A percentile compares a stretch with the other conserved stretches of the same genome.
phyloP scores from a whole-genome alignment of 2,329 filamentous ascomycete species.

The Pestalotiopsis sp. region DNA sequence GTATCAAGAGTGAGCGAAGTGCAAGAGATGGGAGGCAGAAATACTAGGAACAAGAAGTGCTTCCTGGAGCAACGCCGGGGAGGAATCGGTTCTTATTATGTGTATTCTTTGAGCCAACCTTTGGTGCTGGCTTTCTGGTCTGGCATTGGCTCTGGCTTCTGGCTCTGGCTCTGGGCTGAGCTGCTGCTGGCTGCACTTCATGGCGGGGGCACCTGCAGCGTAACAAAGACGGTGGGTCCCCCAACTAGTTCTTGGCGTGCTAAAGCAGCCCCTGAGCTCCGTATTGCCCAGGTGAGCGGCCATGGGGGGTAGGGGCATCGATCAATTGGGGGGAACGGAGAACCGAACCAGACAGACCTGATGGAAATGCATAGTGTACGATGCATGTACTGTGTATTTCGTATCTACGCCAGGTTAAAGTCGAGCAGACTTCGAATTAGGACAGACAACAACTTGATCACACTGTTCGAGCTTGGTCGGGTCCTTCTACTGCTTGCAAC shows the following conservation, averaged over 20 bases:
- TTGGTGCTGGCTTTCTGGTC: background rate
- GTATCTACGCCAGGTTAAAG: background rate
- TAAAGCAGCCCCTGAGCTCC: background rate
- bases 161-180: background rate
- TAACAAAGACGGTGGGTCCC: background rate
- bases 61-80: background rate
- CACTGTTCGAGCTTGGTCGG: background rate
- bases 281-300: background rate
- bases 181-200: background rate
- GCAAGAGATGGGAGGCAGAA: conserved; percentile 5
- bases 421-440: background rate
- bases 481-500: background rate
- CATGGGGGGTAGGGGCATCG: background rate
- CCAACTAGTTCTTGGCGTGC: background rate
- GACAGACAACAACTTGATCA: background rate
- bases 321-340: background rate
- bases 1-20: background rate
- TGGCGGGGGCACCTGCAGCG: background rate
- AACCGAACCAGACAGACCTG: background rate
- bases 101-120: background rate
- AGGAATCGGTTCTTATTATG: conserved; percentile 2
- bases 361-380: background rate
- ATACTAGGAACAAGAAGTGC: conserved; percentile 4
- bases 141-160: background rate
- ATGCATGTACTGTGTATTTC: background rate